These are phyloP conservation scores for Backusella parvicylindrica DNA, from an alignment of 192 early-diverging fungal genomes.

Conservation along the genomic window DNA sequence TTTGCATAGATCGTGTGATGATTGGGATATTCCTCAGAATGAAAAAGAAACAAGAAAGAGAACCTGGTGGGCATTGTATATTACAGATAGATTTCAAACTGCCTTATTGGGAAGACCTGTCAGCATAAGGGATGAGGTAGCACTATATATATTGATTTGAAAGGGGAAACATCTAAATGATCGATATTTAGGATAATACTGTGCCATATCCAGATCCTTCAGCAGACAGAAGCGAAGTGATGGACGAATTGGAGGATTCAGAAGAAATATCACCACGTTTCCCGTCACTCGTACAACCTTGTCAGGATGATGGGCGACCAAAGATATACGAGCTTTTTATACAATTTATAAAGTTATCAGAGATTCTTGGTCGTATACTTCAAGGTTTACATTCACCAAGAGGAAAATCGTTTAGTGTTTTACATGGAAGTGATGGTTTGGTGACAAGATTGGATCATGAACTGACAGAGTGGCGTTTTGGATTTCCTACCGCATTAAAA, in stretches of 20 bases:
- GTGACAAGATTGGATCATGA: constrained; percentile 19
- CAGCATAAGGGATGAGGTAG: not conserved
- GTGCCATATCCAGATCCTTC: constrained; percentile 11
- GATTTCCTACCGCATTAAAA: constrained; percentile 1
- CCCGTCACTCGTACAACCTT: not conserved
- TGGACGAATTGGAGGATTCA: constrained; percentile 7
- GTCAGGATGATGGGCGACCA: not conserved
- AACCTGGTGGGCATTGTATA: constrained; percentile 6
- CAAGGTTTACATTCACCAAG: constrained; percentile 19
- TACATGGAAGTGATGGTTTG: constrained; percentile 17
- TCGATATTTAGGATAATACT: constrained; percentile 8
- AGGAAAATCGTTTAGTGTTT: constrained; percentile 14
- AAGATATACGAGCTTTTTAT: constrained; percentile 19
- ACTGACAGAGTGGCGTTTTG: constrained; percentile 20
- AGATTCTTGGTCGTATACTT: constrained; percentile 22
- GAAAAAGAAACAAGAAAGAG: constrained; percentile 7
- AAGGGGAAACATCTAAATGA: not conserved
- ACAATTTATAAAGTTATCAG: constrained; percentile 22
- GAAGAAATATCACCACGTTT: not conserved
- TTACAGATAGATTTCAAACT: constrained; percentile 4
- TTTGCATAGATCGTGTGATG: constrained; percentile 1
- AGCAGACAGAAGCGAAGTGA: constrained; percentile 10
- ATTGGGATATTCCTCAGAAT: constrained; percentile 4
- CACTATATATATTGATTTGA: not conserved
- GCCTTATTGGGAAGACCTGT: not conserved